Evolutionary conservation across 164 flowering plant species (phyloP).

Genomic region (Umbilicus rupestris): DNA sequence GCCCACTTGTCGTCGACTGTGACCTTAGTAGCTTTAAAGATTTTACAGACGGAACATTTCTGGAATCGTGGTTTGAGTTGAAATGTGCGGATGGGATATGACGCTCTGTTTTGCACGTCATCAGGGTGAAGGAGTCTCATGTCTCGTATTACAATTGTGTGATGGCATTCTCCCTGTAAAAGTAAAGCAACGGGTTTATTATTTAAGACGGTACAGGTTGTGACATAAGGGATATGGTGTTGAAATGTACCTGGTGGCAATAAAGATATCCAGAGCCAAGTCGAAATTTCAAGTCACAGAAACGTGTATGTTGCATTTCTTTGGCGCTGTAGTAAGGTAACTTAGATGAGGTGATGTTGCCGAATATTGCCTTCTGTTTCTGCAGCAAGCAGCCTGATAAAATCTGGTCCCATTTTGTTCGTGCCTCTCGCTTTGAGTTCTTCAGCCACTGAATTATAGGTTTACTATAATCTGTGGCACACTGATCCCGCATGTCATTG

Average conservation of each 20-base stretch:
- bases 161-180: slow-evolving; percentile 72
- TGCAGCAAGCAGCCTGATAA: slow-evolving; percentile 36
- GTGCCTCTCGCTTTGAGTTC: slow-evolving; percentile 56
- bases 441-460: slow-evolving; percentile 77
- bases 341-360: slow-evolving; percentile 15
- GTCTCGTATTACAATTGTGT: slow-evolving; percentile 70
- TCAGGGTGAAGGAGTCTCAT: slow-evolving; percentile 84
- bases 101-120: slow-evolving; percentile 54
- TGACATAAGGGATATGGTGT: neutral
- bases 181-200: neutral
- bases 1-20: slow-evolving; percentile 86
- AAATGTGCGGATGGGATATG: slow-evolving; percentile 51
- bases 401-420: slow-evolving; percentile 69
- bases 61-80: slow-evolving; percentile 27
- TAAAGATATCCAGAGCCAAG: slow-evolving; percentile 85
- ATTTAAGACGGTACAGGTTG: neutral
- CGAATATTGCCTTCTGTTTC: slow-evolving; percentile 44
- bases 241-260: slow-evolving; percentile 69
- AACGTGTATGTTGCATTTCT: slow-evolving; percentile 54
- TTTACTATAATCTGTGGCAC: slow-evolving; percentile 63
- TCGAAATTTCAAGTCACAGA: slow-evolving; percentile 69
- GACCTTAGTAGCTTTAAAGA: slow-evolving; percentile 48
- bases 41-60: slow-evolving; percentile 68
- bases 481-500: slow-evolving; percentile 70
- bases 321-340: slow-evolving; percentile 51